Percentiles rank a stretch among this genome's conserved stretches.
phyloP scores from a whole-genome alignment of 1,284 basidiomycete species.

The Naganishia sp. region DNA sequence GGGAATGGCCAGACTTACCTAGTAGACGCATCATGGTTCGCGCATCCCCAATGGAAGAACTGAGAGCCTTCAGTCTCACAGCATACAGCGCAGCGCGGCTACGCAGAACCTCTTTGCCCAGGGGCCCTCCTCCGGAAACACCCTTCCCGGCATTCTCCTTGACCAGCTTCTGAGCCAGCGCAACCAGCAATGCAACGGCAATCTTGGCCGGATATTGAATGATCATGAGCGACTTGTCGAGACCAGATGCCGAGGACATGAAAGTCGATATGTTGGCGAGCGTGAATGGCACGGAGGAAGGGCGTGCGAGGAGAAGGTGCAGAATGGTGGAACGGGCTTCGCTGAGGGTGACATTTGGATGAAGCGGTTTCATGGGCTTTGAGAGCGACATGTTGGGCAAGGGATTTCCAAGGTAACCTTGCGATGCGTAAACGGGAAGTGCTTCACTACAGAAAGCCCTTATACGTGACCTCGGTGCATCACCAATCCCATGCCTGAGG shows the following conservation, averaged over 20 bases:
- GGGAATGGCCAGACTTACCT: constrained; percentile 39
- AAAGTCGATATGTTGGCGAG: constrained; percentile 42
- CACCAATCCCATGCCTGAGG: too few relatives aligned
- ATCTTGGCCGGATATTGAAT: constrained; percentile 48
- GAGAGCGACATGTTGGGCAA: constrained; percentile 12
- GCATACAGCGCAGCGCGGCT: constrained; percentile 36
- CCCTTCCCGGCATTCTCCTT: not conserved
- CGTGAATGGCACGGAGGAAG: constrained; percentile 25
- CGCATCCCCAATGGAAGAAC: constrained; percentile 45
- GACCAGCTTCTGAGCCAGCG: constrained; percentile 4
- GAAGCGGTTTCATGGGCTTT: constrained; percentile 3
- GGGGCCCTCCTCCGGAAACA: not conserved
- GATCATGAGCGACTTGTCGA: constrained; percentile 50
- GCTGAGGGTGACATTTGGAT: not conserved
- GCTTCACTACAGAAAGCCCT: too few relatives aligned
- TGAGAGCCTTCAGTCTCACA: constrained; percentile 42
- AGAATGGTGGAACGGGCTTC: constrained; percentile 15
- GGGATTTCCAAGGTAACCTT: too few relatives aligned
- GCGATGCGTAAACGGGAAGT: not conserved
- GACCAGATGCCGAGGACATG: constrained; percentile 44
- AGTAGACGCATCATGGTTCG: constrained; percentile 50
- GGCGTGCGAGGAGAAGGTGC: constrained; percentile 27
- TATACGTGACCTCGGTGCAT: too few relatives aligned
- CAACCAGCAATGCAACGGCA: constrained; percentile 23
- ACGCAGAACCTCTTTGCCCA: not conserved